A percentile compares a stretch with the other conserved stretches of the same genome.
Conservation (phyloP, 345 rosid genomes). For the Sisymbrium irio region DNA sequence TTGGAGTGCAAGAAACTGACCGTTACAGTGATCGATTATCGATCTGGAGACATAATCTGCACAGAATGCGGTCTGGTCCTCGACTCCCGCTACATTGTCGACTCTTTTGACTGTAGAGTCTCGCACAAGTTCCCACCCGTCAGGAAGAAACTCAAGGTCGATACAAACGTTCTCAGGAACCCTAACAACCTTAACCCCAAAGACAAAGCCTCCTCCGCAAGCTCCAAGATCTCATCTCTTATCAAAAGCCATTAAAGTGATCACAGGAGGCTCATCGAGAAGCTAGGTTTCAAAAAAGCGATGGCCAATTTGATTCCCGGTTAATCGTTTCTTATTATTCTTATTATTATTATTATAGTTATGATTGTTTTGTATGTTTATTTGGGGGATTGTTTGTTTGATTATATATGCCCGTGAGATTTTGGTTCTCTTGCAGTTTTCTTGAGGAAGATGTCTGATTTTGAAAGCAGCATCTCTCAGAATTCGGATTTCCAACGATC, state of each 20-base stretch:
- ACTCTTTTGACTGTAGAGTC: neutral
- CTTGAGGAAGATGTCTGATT: too few relatives aligned
- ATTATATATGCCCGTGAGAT: too few relatives aligned
- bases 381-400: too few relatives aligned
- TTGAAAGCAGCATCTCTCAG: too few relatives aligned
- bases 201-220: neutral
- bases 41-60: constrained; percentile 2
- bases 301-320: neutral
- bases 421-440: too few relatives aligned
- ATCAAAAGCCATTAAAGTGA: neutral
- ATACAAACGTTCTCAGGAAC: neutral
- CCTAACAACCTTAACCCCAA: neutral
- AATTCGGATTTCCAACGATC: too few relatives aligned
- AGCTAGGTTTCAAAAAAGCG: neutral
- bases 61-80: neutral
- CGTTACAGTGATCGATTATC: neutral
- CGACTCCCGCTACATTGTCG: neutral
- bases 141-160: neutral
- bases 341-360: too few relatives aligned
- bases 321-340: neutral
- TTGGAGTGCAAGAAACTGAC: constrained; percentile 6
- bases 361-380: too few relatives aligned
- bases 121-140: neutral
- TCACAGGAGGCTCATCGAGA: neutral
- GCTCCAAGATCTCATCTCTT: neutral